Base-by-base conservation (phyloP, 2,329 filamentous ascomycete species). In the Hypoxylon sp. region DNA sequence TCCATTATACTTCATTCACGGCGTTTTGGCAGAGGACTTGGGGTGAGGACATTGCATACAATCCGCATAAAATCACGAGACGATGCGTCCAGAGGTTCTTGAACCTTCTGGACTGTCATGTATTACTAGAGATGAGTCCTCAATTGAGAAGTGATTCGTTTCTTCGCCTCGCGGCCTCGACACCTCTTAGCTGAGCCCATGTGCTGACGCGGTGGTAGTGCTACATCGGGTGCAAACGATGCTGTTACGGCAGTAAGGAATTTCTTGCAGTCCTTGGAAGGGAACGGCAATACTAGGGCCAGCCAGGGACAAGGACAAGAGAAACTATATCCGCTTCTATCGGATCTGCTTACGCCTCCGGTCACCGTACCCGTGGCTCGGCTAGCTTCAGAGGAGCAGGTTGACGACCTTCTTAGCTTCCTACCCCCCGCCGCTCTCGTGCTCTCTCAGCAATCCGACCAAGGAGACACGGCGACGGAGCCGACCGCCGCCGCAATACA, bases 161-260 rank as follows among this genome's bases (percentile, higher is more conserved):
- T 60, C 41, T 33, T 55, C 11, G 21, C 31, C 29, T 45, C 29
- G 21, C 48, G 61, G 33, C 51, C 35, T 49, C 43, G 46, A 52
- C 29, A 48, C 17, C 48, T 42, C 52, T 27, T 38, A 47, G 43
- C 65, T 55, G 50, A 42, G 58, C 59, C 29, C 43, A 60, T 62
- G 68, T 58, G 78, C 81, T 83, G 75, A 84, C 77, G 64, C 69
- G 63, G 64, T 73, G 69, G 64, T 76, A 91, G 88, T 79, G 84
- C 81, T 69, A 78, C 82, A 64, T 81, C 83, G 67, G 80, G 82
- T 58, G 79, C 80, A 63, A 78, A 82, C 58, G 89, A 96, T 77
- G 88, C 92, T 69, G 88, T 88, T 54, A 83, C 86, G 35, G 86
- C 91, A 60, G 91, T 98, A 65, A 90, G 92, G 71, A 93, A 94